phyloP scores from a whole-genome alignment of 495 filamentous ascomycete species.

The Hypoxylon cercidicola region DNA sequence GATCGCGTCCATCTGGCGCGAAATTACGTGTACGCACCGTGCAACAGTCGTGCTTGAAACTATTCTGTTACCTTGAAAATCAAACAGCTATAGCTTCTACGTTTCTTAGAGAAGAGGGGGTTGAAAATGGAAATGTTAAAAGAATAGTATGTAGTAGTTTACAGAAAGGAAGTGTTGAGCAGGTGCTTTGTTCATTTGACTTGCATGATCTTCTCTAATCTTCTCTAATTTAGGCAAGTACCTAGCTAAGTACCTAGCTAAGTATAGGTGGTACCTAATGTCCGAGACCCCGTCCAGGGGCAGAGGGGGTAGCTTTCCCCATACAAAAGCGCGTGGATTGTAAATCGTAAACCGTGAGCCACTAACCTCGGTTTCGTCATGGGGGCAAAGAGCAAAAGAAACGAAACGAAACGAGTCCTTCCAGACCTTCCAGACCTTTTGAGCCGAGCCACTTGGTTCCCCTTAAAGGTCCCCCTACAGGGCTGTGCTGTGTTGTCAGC shows the following conservation, averaged over 20 bases:
- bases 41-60: constrained; percentile 14
- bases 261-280: constrained; percentile 31
- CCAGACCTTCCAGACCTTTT: too few relatives aligned
- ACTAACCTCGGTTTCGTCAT: constrained; percentile 19
- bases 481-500: neutral
- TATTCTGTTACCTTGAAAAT: constrained; percentile 13
- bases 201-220: constrained; percentile 28
- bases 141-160: constrained; percentile 9
- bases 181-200: constrained; percentile 39
- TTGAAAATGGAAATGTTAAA: constrained; percentile 18
- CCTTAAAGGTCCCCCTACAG: neutral
- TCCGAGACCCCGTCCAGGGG: constrained; percentile 34
- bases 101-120: constrained; percentile 7
- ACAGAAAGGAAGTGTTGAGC: constrained; percentile 13
- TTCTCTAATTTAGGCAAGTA: constrained; percentile 41
- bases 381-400: constrained; percentile 15
- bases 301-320: constrained; percentile 32
- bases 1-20: constrained; percentile 49
- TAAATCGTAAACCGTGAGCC: neutral
- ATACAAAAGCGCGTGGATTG: constrained; percentile 1
- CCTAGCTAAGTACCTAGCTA: constrained; percentile 21
- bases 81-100: constrained; percentile 17
- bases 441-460: neutral
- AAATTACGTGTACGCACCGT: constrained; percentile 27
- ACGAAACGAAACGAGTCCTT: neutral